Base-by-base conservation (phyloP, 2,329 filamentous ascomycete species). In the Paracorniculantispora psalliotae region DNA sequence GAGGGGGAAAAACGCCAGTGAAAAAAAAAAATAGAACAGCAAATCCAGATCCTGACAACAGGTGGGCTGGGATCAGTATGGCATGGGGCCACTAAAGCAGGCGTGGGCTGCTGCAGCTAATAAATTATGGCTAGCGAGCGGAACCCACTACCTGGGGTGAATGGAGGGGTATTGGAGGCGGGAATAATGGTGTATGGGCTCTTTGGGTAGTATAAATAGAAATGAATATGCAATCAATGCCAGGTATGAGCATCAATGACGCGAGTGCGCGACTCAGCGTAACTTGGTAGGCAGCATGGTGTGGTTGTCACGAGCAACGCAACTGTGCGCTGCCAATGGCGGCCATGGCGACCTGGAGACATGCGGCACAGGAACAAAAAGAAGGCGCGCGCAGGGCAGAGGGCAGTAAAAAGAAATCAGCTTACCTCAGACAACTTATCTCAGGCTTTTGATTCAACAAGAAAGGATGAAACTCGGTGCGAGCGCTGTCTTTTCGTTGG, bases 271-370 rank as follows among this genome's bases (percentile, higher is more conserved):
- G 28, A 46, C 41, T 39, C 21, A 33, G 43, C 28, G 43, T 56
- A 48, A 48, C 39, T 2, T 37, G 19, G n/a, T 19, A 28, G 53
- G 21, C 17, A 15, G 37, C 26, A 25, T 51, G 37, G 47, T 37
- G 39, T 47, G 56, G 67, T 66, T 68, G 65, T 71, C 66, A 67
- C 66, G 65, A 69, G 68, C 67, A 70, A 69, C 67, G 63, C 65
- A 60, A 62, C 57, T 46, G 7, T 52, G 49, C 25, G 48, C 28
- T 28, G 56, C 55, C 23, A 13, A 48, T 25, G 46, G 26, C 15
- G 39, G 26, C 12, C 26, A 30, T 26, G 19, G n/a, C 64, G 60
- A 60, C 63, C 61, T 62, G 62, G 64, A 65, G 63, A 63, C 63
- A 62, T 66, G 19, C 23, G 44, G 57, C n/a, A 53, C n/a, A 26